These are phyloP conservation scores for Tolypocladium guangdongense DNA, from an alignment of 2,329 filamentous ascomycete genomes.

Conservation along the genomic window DNA sequence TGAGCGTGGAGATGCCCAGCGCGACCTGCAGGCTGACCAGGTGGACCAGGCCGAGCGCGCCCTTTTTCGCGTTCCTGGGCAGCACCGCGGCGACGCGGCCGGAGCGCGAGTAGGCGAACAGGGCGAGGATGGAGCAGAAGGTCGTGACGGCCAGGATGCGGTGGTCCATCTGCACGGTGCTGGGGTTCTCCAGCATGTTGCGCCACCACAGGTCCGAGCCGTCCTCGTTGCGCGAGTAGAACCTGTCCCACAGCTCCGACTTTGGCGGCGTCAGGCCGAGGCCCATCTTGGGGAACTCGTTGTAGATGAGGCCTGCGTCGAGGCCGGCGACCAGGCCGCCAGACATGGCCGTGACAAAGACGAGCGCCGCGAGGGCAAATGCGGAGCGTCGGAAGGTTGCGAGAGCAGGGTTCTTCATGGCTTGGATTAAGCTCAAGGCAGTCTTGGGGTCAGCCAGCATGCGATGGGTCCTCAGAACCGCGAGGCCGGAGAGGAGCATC, in stretches of 20 bases:
- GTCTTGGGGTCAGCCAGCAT: constrained; percentile 57
- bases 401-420: constrained; percentile 57
- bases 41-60: constrained; percentile 70
- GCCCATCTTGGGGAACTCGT: constrained; percentile 96
- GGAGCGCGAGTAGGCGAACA: constrained; percentile 72
- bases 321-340: constrained; percentile 89
- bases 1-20: constrained; percentile 80
- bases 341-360: constrained; percentile 87
- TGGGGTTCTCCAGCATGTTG: constrained; percentile 95
- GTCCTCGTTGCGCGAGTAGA: constrained; percentile 73
- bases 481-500: constrained; percentile 85
- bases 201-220: constrained; percentile 86
- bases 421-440: constrained; percentile 47
- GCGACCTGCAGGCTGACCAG: constrained; percentile 72
- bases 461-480: constrained; percentile 67
- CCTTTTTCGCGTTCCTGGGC: constrained; percentile 53
- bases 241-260: constrained; percentile 72
- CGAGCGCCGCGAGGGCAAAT: constrained; percentile 57
- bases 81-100: constrained; percentile 47
- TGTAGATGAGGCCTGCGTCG: constrained; percentile 95
- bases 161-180: constrained; percentile 90
- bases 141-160: constrained; percentile 84
- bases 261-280: constrained; percentile 68
- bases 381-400: constrained; percentile 63
- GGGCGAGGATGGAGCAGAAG: constrained; percentile 65